A percentile compares a stretch with the other conserved stretches of the same genome.
Conservation (phyloP, 257 asterid species). For the Ehretia macrophylla region DNA sequence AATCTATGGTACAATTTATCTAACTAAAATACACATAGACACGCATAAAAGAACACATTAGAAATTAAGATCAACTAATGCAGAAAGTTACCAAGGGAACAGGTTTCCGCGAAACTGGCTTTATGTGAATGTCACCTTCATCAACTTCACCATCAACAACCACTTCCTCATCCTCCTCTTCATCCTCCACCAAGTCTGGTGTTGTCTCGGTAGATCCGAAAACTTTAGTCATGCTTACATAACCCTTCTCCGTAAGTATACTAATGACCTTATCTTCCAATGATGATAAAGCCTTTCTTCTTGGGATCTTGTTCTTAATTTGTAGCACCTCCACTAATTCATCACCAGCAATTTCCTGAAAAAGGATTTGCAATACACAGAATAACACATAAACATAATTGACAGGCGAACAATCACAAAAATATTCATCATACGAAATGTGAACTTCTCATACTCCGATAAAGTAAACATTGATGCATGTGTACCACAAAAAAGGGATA, state of each 20-base stretch:
- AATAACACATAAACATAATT: too few species aligned
- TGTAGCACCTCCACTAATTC: slow-evolving; percentile 79
- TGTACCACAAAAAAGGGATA: too few species aligned
- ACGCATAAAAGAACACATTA: too few species aligned
- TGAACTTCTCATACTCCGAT: too few species aligned
- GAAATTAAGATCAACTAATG: slow-evolving; percentile 1
- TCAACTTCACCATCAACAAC: slow-evolving; percentile 97
- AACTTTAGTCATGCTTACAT: slow-evolving; percentile 61
- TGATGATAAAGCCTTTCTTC: slow-evolving; percentile 73
- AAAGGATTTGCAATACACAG: not conserved
- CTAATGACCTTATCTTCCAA: slow-evolving; percentile 65
- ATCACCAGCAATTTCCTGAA: slow-evolving; percentile 91
- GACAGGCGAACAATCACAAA: too few species aligned
- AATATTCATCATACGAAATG: too few species aligned
- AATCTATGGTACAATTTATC: not conserved
- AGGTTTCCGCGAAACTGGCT: slow-evolving; percentile 57
- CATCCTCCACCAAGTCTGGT: slow-evolving; percentile 70
- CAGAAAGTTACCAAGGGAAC: slow-evolving; percentile 55
- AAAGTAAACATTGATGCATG: too few species aligned
- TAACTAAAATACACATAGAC: too few species aligned
- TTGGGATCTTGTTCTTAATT: slow-evolving; percentile 79
- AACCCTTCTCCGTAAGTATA: slow-evolving; percentile 91
- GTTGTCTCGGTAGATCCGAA: slow-evolving; percentile 43
- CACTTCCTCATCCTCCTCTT: slow-evolving; percentile 94
- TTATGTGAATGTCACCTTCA: slow-evolving; percentile 95